Percentiles rank a stretch among this genome's conserved stretches.
Conservation (phyloP, 345 rosid species). For the Brassica incana region DNA sequence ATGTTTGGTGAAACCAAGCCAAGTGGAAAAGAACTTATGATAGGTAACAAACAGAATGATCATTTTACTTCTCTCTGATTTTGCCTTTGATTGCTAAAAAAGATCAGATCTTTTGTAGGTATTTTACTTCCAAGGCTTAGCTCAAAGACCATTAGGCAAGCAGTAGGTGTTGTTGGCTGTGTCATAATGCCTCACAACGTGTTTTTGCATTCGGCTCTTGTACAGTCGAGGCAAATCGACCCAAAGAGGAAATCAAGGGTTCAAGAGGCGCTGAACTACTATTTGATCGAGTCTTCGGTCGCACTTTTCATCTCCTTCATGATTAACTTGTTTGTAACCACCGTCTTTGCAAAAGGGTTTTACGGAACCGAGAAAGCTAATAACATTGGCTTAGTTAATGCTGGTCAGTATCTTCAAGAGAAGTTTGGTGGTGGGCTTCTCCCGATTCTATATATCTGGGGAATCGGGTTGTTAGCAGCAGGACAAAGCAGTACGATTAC, state of each 20-base stretch:
- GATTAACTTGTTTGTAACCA: constrained; percentile 87
- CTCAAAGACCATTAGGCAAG: constrained; percentile 88
- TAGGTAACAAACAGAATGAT: constrained; percentile 45
- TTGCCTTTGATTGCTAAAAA: not conserved
- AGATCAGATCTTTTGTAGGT: constrained; percentile 44
- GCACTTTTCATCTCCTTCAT: constrained; percentile 74
- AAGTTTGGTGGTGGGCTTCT: constrained; percentile 84
- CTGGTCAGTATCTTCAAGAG: constrained; percentile 80
- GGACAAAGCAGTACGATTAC: constrained; percentile 98
- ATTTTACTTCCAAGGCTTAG: constrained; percentile 82
- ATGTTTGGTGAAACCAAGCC: constrained; percentile 93
- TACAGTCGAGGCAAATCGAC: constrained; percentile 82
- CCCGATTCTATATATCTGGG: constrained; percentile 91
- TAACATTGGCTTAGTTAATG: constrained; percentile 77
- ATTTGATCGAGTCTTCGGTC: constrained; percentile 72
- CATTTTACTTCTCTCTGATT: not conserved
- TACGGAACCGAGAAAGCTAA: constrained; percentile 72
- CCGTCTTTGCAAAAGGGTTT: constrained; percentile 89
- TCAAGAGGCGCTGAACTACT: constrained; percentile 91
- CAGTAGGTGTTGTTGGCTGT: constrained; percentile 95
- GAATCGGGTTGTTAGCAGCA: constrained; percentile 93
- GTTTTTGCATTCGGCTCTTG: constrained; percentile 91
- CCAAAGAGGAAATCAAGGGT: constrained; percentile 65
- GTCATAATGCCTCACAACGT: constrained; percentile 98
- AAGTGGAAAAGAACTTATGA: constrained; percentile 66